Conservation (phyloP, 257 asterid species). For the Solanum neorickii region DNA sequence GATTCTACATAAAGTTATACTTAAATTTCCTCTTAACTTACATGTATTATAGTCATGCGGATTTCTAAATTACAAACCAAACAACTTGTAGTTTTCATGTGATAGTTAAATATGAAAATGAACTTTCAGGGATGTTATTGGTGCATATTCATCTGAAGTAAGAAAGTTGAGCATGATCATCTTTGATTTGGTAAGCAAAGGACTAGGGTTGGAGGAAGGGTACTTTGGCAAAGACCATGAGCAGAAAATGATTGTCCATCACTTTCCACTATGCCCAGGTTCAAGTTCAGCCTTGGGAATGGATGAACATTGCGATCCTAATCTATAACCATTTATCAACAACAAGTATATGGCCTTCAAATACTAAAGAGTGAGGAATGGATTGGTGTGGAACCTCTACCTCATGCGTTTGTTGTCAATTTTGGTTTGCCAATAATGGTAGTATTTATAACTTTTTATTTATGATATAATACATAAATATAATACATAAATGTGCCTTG, state of each 20-base stretch:
- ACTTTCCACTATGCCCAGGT: constrained; percentile 1
- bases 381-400: background rate
- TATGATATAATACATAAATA: too few relatives aligned
- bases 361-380: background rate
- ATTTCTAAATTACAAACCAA: too few relatives aligned
- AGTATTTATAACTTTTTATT: background rate
- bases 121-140: background rate
- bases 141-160: background rate
- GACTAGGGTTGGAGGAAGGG: background rate
- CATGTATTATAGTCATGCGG: too few relatives aligned
- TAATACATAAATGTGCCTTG: too few relatives aligned
- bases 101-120: background rate
- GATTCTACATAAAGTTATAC: too few relatives aligned
- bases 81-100: background rate
- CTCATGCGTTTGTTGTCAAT: background rate
- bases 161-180: background rate
- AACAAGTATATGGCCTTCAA: background rate
- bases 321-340: background rate
- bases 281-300: background rate
- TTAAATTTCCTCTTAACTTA: too few relatives aligned
- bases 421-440: background rate
- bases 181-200: background rate
- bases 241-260: background rate
- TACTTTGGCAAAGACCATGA: background rate
- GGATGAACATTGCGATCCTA: background rate